Evolutionary conservation across 2,329 filamentous ascomycete genomes (phyloP), one percentile per base, ranked within the genome.

Genomic region (Ceratocystis lukuohia): DNA sequence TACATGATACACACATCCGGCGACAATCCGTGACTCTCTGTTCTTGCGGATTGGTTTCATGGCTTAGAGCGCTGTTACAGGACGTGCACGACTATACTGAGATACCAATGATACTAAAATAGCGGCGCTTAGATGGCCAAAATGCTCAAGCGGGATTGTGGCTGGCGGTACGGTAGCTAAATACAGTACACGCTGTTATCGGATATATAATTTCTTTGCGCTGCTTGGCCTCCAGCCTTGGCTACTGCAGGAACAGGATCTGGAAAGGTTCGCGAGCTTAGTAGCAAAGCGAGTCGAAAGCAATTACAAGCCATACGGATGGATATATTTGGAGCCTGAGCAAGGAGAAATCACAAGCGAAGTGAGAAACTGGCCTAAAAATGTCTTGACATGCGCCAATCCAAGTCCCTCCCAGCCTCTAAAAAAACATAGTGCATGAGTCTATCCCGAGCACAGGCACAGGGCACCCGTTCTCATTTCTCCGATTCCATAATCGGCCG

Each of bases 381-480:
- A n/a, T 33, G 25, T 59, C 53, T 59, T 30, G 28, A 59, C 17
- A 25, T 30, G 30, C 53, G 12, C 15, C 6, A 59, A 5, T 17
- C 17, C 10, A 33, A 17, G 28, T 25, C 12, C 1, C 15, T 25
- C 28, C 53, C 53, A 33, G 28, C 53, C 25, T 59, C 25, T 8
- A 20, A 59, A 37, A 57, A 59, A 20, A 59, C 48, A 28, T 3
- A 10, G 48, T 25, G 48, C 20, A 53, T 53, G 20, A 28, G 7
- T 53, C 7, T 53, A 53, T 53, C 48, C 48, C 20, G 22, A 53
- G 8, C 15, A 37, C 28, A 59, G 17, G 53, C 53, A 33, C 28
- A n/a, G 53, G 53, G 53, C 25, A 59, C n/a, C 28, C 53, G 48
- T 25, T 59, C 53, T 4, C 25, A 59, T 59, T 59, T 59, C 53